Evolutionary conservation across 352 stramenopile species (phyloP), one percentile per base, ranked within the genome.

Genomic region (Globisporangium irregulare): DNA sequence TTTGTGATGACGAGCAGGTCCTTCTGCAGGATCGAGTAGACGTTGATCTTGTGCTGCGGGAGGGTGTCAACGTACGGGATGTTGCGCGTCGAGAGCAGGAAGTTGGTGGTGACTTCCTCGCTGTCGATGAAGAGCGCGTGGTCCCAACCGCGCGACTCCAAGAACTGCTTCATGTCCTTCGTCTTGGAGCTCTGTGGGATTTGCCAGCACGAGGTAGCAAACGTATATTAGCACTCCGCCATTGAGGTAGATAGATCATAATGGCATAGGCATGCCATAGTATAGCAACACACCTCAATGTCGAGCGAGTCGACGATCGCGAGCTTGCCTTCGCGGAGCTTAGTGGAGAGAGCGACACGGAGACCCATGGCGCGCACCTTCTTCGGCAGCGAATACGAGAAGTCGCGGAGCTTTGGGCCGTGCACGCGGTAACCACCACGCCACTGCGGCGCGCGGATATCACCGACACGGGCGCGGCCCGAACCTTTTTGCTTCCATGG

Each of bases 21-120:
- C 79, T 93, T 93, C 70, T 96, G 84, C 73, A 96, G 66, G 76
- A 96, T 94, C 73, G 88, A 93, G 81, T 96, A 96, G 48, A 94
- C 86, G 73, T 94, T 96, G 76, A 96, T 87, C 82, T 94, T 93
- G 76, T 92, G 78, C 79, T 94, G 83, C 73, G 85, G 78, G 51
- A 96, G 73, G 66, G 85, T 88, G 73, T 92, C 87, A 50, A 96
- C 81, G 75, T 91, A 86, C 60, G 86, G 84, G 69, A 96, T 85
- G 81, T 96, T 96, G 72, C 86, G 81, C 58, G 85, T 94, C n/a
- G 84, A 82, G 53, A 94, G 73, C 72, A 87, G 41, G 32, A 96
- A 94, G 76, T 89, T 92, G 59, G 78, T 82, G 24, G 81, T 78
- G 36, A 92, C 78, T 54, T 93, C 82, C 59, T 87, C 78, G 56